Evolutionary conservation across 2,329 filamentous ascomycete species (phyloP), one percentile per base, ranked within the genome.

Genomic region (Paecilomyces niveus): DNA sequence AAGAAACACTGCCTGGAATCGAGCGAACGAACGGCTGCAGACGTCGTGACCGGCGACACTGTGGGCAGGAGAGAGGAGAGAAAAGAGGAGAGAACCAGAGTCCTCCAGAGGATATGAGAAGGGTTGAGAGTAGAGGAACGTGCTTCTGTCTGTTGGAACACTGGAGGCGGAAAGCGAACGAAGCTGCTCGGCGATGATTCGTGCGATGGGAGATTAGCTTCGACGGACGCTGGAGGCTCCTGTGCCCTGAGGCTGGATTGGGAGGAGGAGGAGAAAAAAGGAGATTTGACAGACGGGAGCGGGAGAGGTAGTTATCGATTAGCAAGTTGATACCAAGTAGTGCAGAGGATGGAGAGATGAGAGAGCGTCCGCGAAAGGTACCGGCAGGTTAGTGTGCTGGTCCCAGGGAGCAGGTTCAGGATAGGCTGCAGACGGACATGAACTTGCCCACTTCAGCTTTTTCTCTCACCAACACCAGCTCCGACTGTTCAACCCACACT

Each of bases 31-130:
- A 26, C 35, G 56, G 51, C 33, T 54, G 53, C 26, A 29, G 18
- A 51, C 52, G 56, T 58, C 56, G 56, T 45, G 51, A 58, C 56
- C 56, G 53, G 56, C 56, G 56, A 58, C 56, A 58, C 56, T 29
- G 32, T 35, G 51, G 31, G 53, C 53, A 52, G 33, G 35, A 50
- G 33, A 18, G 18, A 35, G 50, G 31, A 31, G 24, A 22, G 29
- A 39, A 35, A 21, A 39, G 53, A 54, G 5, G 15, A 54, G 53
- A 39, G 26, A 21, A 58, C 29, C 21, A 54, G 29, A 51, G 18
- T n/a, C 15, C 15, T 9, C 15, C 15, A 18, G 18, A 18, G 39
- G 39, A 45, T n/a, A 45, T 45, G n/a, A 45, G 35, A 15, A 18
- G n/a, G 39, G 10, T 45, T 2, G 39, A 45, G 6, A 13, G 35